A percentile compares a stretch with the other conserved stretches of the same genome.
Conservation (phyloP, 331 rosid species). For the Rhamnella rubrinervis region DNA sequence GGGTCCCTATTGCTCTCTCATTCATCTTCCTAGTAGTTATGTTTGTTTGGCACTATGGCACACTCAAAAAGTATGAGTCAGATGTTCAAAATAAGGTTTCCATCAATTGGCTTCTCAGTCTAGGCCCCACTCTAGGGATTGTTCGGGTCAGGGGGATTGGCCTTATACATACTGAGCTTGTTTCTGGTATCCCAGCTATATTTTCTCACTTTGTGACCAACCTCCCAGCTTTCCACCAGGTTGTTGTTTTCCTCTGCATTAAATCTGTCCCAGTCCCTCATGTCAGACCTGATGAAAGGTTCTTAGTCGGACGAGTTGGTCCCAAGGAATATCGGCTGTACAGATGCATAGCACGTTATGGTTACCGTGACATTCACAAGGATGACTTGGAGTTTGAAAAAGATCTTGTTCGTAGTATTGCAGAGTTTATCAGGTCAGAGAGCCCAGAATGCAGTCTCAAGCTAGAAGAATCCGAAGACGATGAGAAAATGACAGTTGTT, state of each 20-base stretch:
- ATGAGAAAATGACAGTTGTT: conserved; percentile 81
- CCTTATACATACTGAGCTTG: conserved; percentile 90
- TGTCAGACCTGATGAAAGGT: conserved; percentile 83
- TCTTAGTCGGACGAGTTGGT: conserved; percentile 88
- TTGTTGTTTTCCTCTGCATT: conserved; percentile 85
- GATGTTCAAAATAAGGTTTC: conserved; percentile 94
- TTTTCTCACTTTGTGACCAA: conserved; percentile 93
- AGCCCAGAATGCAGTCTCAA: conserved; percentile 39
- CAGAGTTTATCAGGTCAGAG: conserved; percentile 79
- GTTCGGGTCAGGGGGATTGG: conserved; percentile 91
- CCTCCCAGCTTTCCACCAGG: conserved; percentile 94
- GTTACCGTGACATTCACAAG: conserved; percentile 80
- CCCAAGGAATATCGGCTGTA: conserved; percentile 83
- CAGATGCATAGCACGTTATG: conserved; percentile 89
- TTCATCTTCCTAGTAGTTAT: conserved; percentile 65
- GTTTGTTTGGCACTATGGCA: conserved; percentile 95
- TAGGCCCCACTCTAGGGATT: conserved; percentile 81
- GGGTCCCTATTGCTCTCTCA: conserved; percentile 94
- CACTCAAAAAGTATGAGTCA: conserved; percentile 80
- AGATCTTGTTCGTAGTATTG: conserved; percentile 83
- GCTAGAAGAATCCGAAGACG: conserved; percentile 38
- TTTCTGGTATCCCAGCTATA: conserved; percentile 90
- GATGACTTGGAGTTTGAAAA: conserved; percentile 87
- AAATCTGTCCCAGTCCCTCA: conserved; percentile 92
- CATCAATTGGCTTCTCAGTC: conserved; percentile 82